A percentile compares a stretch with the other conserved stretches of the same genome.
phyloP scores from a whole-genome alignment of 495 filamentous ascomycete genomes.

The Platismatia glauca region DNA sequence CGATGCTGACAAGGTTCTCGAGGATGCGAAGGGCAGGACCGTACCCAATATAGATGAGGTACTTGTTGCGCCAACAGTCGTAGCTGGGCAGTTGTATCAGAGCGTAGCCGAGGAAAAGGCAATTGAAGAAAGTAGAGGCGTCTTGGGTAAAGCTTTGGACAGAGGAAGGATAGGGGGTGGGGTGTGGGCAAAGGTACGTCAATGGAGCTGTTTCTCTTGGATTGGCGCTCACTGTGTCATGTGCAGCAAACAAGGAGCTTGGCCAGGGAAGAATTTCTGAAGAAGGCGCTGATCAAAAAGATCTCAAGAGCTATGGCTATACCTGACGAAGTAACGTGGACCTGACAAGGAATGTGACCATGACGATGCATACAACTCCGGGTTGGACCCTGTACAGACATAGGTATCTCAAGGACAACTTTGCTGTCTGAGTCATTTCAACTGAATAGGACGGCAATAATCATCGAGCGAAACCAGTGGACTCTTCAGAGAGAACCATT shows the following conservation, averaged over 20 bases:
- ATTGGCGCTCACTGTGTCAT: constrained; percentile 4
- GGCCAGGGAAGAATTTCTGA: constrained; percentile 81
- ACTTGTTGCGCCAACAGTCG: constrained; percentile 86
- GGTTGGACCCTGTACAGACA: neutral
- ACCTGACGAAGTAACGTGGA: constrained; percentile 28
- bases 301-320: constrained; percentile 80
- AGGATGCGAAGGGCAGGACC: constrained; percentile 44
- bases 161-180: constrained; percentile 68
- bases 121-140: constrained; percentile 74
- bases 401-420: too few relatives aligned
- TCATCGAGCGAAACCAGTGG: neutral
- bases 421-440: neutral
- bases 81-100: constrained; percentile 84
- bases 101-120: constrained; percentile 77
- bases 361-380: neutral
- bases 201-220: neutral
- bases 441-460: neutral
- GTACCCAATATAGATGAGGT: constrained; percentile 74
- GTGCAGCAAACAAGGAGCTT: constrained; percentile 63
- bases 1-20: constrained; percentile 72
- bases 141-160: constrained; percentile 74
- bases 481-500: neutral
- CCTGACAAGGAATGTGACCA: constrained; percentile 4
- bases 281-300: constrained; percentile 82
- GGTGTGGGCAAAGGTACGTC: constrained; percentile 63